Evolutionary conservation across 164 flowering plant species (phyloP), one percentile per base, ranked within the genome.

Genomic region (grape (Vitis vinifera)): DNA sequence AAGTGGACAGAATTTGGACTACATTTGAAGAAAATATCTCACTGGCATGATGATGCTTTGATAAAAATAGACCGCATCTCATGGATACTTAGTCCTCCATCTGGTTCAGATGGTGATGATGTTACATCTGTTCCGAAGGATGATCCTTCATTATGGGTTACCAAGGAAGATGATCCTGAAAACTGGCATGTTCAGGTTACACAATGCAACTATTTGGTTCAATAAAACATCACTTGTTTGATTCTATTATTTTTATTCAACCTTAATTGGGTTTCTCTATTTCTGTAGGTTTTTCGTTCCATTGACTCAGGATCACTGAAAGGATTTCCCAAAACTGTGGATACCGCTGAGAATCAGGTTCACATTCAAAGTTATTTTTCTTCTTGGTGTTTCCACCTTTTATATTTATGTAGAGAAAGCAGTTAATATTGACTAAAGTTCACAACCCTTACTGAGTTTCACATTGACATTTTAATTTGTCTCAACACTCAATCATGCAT

Each of bases 151-250:
- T 49, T 89, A 63, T 78, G 80, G 81, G 92, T 88, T 75, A 74
- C 85, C 10, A 50, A 17, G 3, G 92, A 90, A 78, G 78, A 82
- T 49, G 84, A 90, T 74, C 89, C 86, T 66, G 88, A 91, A 71
- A 81, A 65, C 57, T 92, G 97, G 95, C 89, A 92, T 78, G 93
- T 90, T 77, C 97, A 92, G 97, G 97, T 91, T 66, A 51, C 50
- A 50, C 55, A 3, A 15, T 63, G 63, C 67, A 70, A 57, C 13
- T 52, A 49, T 68, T 9, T 50, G 57, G 2, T 52, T 48, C 1
- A 37, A 4, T 37, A 4, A 30, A 51, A 64, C 14, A 10, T 62
- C 61, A 12, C 15, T 51, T 69, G 51, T 0, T 37, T 61, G 14
- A 11, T 47, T 63, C 15, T 9, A 15, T 55, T 1, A 0, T 37